Percentiles rank a stretch among this genome's conserved stretches.
These are phyloP conservation scores for Amniculicola lignicola DNA, from an alignment of 495 filamentous ascomycete species.

Conservation along the genomic window DNA sequence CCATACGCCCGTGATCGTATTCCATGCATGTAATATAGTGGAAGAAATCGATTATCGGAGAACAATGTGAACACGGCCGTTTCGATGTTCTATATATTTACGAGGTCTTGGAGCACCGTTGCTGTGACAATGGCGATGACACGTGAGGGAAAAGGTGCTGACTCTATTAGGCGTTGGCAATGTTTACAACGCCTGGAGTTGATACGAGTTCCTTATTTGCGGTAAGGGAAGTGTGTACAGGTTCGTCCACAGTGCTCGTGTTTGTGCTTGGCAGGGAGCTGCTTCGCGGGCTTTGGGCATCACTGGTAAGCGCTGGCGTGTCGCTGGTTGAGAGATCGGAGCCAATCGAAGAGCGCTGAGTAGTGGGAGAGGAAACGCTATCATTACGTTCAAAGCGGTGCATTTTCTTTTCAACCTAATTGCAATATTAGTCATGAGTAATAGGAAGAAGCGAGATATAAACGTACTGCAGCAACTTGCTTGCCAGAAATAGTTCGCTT, in stretches of 20 bases:
- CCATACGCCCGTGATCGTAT: no score
- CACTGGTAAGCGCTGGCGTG: slow-evolving; percentile 59
- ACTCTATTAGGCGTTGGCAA: slow-evolving; percentile 25
- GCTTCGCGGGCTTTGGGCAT: slow-evolving; percentile 64
- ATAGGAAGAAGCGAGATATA: not conserved
- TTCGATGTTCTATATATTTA: not conserved
- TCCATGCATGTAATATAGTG: not conserved
- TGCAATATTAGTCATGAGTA: slow-evolving; percentile 1
- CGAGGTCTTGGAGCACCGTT: not conserved
- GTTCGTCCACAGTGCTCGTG: slow-evolving; percentile 52
- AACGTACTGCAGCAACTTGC: slow-evolving; percentile 54
- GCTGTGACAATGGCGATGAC: no score
- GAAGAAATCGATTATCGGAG: not conserved
- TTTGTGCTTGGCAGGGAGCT: slow-evolving; percentile 58
- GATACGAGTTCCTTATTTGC: slow-evolving; percentile 21
- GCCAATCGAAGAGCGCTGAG: slow-evolving; percentile 16
- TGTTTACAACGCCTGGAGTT: slow-evolving; percentile 18
- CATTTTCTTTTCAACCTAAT: slow-evolving; percentile 44
- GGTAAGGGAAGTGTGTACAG: slow-evolving; percentile 29
- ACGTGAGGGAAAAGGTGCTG: slow-evolving; percentile 7
- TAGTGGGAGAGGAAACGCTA: not conserved
- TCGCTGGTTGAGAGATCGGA: slow-evolving; percentile 44
- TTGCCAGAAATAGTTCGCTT: slow-evolving; percentile 76
- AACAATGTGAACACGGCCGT: not conserved
- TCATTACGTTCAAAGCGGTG: slow-evolving; percentile 33